Base-by-base conservation (phyloP, 495 filamentous ascomycete species). In the Clavariopsis aquatica region DNA sequence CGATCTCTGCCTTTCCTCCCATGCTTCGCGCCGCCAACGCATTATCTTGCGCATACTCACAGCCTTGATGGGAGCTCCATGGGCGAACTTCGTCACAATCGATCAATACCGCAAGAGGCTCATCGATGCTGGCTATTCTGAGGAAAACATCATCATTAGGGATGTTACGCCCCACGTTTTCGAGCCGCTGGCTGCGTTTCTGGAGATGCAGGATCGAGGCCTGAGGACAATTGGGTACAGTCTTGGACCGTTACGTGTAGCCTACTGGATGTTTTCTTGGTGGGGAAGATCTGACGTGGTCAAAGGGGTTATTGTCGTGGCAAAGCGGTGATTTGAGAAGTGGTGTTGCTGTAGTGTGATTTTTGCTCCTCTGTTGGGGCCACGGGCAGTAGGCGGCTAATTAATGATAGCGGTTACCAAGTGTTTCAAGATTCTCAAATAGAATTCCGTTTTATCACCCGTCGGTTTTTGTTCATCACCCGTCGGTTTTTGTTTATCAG, bases 111-210 rank as follows among this genome's bases (percentile, higher is more conserved):
- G 54, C 0, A 7, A 58, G 43, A 69, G 55, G 34, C 58, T 71
- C 0, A 27, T 38, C 12, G 28, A 54, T 13, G 74, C 74, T 10
- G 80, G 81, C 3, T 83, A 83, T 65, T 4, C 20, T 23, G 7
- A 27, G 1, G 70, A 71, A n/a, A 46, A 59, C 1, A 77, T 83
- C 62, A 65, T 68, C 47, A 76, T 82, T n/a, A 34, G 65, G 36
- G 80, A 83, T 72, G 60, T 83, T 49, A 78, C 79, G 2, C 64
- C 70, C 15, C 68, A 81, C 63, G 77, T 80, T 2, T 82, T 82
- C 67, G 34, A 49, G 0, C 78, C 78, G 0, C 56, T 82, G 52
- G 69, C 77, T 7, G 34, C 45, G 0, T 81, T 75, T 46, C 60
- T 82, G 22, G 63, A 68, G 17, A 54, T 52, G n/a, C 66, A 74